These are phyloP conservation scores for Hirsutella rhossiliensis DNA, from an alignment of 2,329 filamentous ascomycete genomes.

Conservation along the genomic window DNA sequence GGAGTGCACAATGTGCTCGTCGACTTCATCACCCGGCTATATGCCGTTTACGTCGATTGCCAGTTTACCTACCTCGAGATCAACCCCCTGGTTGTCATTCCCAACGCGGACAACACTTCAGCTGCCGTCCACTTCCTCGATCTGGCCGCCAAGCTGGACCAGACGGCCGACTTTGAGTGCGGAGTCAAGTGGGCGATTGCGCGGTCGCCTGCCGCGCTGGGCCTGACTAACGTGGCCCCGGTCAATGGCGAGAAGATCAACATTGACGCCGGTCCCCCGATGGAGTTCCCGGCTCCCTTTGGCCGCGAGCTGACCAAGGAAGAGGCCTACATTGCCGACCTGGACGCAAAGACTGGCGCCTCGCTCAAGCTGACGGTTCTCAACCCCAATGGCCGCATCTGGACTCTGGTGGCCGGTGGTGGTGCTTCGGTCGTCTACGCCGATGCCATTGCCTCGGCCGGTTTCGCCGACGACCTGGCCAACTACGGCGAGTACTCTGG, in stretches of 20 bases:
- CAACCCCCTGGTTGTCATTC: constrained; percentile 96
- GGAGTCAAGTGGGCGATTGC: constrained; percentile 98
- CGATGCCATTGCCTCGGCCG: constrained; percentile 92
- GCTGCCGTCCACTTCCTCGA: constrained; percentile 97
- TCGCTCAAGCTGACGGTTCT: constrained; percentile 97
- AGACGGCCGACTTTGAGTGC: constrained; percentile 98
- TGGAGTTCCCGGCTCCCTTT: constrained; percentile 98
- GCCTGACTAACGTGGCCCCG: constrained; percentile 56
- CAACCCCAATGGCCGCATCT: constrained; percentile 83
- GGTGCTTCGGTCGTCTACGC: constrained; percentile 99
- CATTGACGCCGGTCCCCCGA: constrained; percentile 92
- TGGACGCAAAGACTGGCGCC: constrained; percentile 98
- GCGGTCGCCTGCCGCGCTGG: constrained; percentile 78
- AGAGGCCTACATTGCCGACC: constrained; percentile 96
- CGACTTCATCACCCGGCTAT: constrained; percentile 97
- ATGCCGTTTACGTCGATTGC: constrained; percentile 98
- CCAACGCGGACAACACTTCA: constrained; percentile 82
- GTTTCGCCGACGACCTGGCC: constrained; percentile 90
- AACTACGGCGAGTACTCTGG: constrained; percentile 99
- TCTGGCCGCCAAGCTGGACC: constrained; percentile 95
- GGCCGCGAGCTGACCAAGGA: constrained; percentile 98
- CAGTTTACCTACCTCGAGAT: constrained; percentile 99
- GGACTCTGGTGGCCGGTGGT: constrained; percentile 97
- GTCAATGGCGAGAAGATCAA: constrained; percentile 64
- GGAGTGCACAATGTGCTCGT: constrained; percentile 97